Percentiles rank a stretch among this genome's conserved stretches.
Evolutionary conservation across 768 basidiomycete genomes (phyloP).

Genomic region (Suillus subaureus): DNA sequence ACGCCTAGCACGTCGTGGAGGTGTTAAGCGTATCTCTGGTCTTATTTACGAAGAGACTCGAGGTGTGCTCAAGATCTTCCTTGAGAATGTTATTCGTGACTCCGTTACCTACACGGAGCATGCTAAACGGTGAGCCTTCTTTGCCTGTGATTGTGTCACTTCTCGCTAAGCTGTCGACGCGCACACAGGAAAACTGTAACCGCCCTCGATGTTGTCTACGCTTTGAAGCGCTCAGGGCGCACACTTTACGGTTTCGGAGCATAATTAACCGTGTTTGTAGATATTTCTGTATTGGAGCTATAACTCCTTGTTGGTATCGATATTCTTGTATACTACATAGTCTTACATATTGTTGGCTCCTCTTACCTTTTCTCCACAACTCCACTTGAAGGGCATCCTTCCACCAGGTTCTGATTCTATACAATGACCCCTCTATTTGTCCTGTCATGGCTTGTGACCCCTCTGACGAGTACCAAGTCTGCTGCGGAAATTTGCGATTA

Average conservation of each 20-base stretch:
- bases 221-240: constrained; percentile 70
- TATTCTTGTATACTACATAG: constrained; percentile 12
- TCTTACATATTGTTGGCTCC: not conserved
- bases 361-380: not conserved
- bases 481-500: not conserved
- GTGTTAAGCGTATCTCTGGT: constrained; percentile 89
- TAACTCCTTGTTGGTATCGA: constrained; percentile 2
- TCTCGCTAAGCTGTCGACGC: constrained; percentile 9
- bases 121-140: constrained; percentile 60
- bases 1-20: constrained; percentile 85
- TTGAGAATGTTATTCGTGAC: constrained; percentile 84
- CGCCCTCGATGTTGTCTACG: constrained; percentile 83
- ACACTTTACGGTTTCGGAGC: constrained; percentile 84
- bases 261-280: constrained; percentile 25
- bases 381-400: not conserved
- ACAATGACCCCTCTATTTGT: not conserved
- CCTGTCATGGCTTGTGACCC: not conserved
- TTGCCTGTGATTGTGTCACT: not conserved
- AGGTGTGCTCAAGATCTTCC: constrained; percentile 87
- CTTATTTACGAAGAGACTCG: constrained; percentile 91
- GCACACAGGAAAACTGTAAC: constrained; percentile 69
- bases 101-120: constrained; percentile 93
- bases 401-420: not conserved
- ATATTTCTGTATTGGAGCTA: constrained; percentile 1
- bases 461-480: not conserved